Percentiles rank a stretch among this genome's conserved stretches.
phyloP scores from a whole-genome alignment of 805 yeast species.

The Yamadazyma sp. region DNA sequence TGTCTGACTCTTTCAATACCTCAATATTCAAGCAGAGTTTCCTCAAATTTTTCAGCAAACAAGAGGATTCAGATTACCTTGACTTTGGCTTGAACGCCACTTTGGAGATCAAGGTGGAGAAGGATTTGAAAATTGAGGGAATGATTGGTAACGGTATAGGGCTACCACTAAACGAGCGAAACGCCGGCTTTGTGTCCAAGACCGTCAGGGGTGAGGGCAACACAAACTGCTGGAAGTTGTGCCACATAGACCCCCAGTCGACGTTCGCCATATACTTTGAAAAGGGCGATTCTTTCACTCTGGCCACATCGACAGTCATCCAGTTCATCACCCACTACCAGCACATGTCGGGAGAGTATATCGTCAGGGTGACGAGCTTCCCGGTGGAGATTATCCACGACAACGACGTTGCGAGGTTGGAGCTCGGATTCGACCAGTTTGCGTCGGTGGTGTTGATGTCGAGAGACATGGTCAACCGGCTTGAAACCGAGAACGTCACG shows the following conservation, averaged over 20 bases:
- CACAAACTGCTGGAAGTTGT: constrained; percentile 48
- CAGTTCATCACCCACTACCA: constrained; percentile 93
- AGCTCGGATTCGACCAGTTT: constrained; percentile 91
- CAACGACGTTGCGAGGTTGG: constrained; percentile 46
- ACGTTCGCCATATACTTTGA: constrained; percentile 90
- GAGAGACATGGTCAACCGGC: constrained; percentile 79
- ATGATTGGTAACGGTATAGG: constrained; percentile 91
- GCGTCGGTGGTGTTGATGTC: constrained; percentile 96
- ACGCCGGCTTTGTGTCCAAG: constrained; percentile 7
- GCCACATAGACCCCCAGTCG: constrained; percentile 82
- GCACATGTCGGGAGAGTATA: constrained; percentile 89
- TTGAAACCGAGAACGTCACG: constrained; percentile 60
- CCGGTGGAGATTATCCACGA: constrained; percentile 54
- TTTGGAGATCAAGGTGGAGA: constrained; percentile 82
- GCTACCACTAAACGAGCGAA: constrained; percentile 49
- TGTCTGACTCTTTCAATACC: constrained; percentile 92
- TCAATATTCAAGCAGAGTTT: constrained; percentile 92
- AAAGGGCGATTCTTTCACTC: constrained; percentile 14
- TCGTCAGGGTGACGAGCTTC: constrained; percentile 84
- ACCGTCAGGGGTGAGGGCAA: constrained; percentile 14
- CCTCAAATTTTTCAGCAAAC: constrained; percentile 82
- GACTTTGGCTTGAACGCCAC: constrained; percentile 89
- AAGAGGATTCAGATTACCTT: constrained; percentile 74
- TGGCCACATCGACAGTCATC: constrained; percentile 42
- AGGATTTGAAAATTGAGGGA: constrained; percentile 87